Conservation (phyloP, 805 yeast species). For the Kuraishia hungarica region DNA sequence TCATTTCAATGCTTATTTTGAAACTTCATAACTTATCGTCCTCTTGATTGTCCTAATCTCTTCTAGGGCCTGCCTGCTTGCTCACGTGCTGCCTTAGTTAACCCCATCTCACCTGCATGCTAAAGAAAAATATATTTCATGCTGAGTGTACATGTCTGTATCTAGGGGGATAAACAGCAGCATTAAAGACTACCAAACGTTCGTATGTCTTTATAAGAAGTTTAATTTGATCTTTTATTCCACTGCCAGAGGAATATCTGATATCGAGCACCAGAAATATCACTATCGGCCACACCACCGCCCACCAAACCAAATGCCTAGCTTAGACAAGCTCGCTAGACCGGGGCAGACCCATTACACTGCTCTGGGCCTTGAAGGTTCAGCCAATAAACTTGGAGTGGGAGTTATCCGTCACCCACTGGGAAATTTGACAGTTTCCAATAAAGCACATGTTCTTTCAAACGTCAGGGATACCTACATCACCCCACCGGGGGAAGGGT, state of each 20-base stretch:
- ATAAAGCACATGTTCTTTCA: constrained; percentile 71
- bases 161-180: no score
- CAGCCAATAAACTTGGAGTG: constrained; percentile 93
- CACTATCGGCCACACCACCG: no score
- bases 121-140: not conserved
- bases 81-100: not conserved
- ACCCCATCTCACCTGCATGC: not conserved
- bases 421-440: constrained; percentile 47
- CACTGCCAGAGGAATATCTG: not conserved
- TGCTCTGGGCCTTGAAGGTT: constrained; percentile 92
- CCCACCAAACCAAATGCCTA: constrained; percentile 14
- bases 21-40: no score
- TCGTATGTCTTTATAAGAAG: no score
- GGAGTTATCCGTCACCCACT: constrained; percentile 75
- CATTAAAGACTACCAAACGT: no score
- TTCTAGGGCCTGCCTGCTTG: not conserved
- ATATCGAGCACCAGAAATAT: not conserved
- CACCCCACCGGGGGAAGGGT: constrained; percentile 98
- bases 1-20: no score
- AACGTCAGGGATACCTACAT: constrained; percentile 91
- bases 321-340: constrained; percentile 31
- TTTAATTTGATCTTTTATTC: no score
- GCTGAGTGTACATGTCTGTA: not conserved
- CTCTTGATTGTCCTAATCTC: no score
- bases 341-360: constrained; percentile 42